A percentile compares a stretch with the other conserved stretches of the same genome.
phyloP scores from a whole-genome alignment of 148 eudicot genomes.

The Camellia sinensis region DNA sequence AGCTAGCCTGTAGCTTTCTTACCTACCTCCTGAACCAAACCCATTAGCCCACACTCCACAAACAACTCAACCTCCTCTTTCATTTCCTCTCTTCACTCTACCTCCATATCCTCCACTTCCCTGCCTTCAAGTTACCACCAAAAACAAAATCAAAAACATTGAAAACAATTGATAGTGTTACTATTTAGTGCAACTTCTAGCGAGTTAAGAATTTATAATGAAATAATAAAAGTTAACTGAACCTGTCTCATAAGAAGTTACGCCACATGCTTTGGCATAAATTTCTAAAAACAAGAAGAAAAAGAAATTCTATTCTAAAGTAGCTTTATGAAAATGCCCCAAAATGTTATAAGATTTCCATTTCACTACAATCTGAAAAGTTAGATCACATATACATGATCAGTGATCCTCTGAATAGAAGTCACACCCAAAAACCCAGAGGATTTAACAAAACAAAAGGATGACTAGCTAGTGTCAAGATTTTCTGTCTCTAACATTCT shows the following conservation, averaged over 20 bases:
- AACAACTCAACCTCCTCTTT: neutral
- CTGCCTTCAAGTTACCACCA: too few relatives aligned
- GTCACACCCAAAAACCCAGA: neutral
- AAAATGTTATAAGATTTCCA: neutral
- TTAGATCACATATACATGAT: neutral
- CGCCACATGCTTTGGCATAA: too few relatives aligned
- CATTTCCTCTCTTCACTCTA: too few relatives aligned
- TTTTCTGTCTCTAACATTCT: too few relatives aligned
- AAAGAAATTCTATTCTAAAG: too few relatives aligned
- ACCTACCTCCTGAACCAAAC: constrained; percentile 13
- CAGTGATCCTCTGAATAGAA: constrained; percentile 7
- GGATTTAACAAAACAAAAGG: neutral
- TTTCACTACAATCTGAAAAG: neutral
- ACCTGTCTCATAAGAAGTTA: too few relatives aligned
- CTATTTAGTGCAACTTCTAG: too few relatives aligned
- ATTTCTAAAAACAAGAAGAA: too few relatives aligned
- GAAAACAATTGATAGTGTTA: too few relatives aligned
- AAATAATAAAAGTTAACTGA: too few relatives aligned
- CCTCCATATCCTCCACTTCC: neutral
- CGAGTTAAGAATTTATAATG: too few relatives aligned
- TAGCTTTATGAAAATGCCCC: too few relatives aligned
- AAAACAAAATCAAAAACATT: neutral
- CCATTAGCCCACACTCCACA: neutral
- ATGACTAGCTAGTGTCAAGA: neutral
- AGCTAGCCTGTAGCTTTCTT: constrained; percentile 27